Percentiles rank a stretch among this genome's conserved stretches.
phyloP scores from a whole-genome alignment of 2,329 filamentous ascomycete genomes.

The Metarhizium sp. region DNA sequence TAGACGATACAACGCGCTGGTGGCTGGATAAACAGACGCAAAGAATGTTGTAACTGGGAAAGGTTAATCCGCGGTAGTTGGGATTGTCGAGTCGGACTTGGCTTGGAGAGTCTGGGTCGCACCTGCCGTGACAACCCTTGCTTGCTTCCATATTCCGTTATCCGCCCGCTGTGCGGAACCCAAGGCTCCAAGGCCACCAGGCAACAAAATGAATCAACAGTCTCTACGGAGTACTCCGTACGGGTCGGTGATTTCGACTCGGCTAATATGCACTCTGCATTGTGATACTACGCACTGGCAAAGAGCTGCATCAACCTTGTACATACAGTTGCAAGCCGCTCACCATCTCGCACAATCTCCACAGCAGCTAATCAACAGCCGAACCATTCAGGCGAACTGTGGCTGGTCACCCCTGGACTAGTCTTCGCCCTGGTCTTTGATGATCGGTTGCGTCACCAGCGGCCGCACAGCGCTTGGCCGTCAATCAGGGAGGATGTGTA shows the following conservation, averaged over 20 bases:
- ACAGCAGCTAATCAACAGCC: not conserved
- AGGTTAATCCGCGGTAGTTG: not conserved
- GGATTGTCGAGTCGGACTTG: not conserved
- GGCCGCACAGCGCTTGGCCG: not conserved
- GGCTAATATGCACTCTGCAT: not conserved
- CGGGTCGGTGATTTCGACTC: not conserved
- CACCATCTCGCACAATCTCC: not conserved
- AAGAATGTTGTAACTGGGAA: too few relatives aligned
- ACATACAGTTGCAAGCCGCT: not conserved
- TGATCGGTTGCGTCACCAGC: not conserved
- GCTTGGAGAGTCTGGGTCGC: not conserved
- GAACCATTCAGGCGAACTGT: not conserved
- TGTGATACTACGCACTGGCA: not conserved
- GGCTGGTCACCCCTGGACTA: not conserved
- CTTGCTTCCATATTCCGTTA: not conserved
- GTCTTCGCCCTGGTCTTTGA: not conserved
- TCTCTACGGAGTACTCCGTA: not conserved
- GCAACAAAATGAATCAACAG: not conserved
- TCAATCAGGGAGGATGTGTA: not conserved
- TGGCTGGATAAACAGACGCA: not conserved
- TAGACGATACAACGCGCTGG: not conserved
- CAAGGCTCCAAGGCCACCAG: not conserved
- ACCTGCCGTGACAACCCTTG: not conserved
- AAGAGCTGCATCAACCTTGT: not conserved
- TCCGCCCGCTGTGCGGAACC: not conserved